A percentile compares a stretch with the other conserved stretches of the same genome.
phyloP scores from a whole-genome alignment of 2,329 filamentous ascomycete genomes.

The Tolypocladium nubicola region DNA sequence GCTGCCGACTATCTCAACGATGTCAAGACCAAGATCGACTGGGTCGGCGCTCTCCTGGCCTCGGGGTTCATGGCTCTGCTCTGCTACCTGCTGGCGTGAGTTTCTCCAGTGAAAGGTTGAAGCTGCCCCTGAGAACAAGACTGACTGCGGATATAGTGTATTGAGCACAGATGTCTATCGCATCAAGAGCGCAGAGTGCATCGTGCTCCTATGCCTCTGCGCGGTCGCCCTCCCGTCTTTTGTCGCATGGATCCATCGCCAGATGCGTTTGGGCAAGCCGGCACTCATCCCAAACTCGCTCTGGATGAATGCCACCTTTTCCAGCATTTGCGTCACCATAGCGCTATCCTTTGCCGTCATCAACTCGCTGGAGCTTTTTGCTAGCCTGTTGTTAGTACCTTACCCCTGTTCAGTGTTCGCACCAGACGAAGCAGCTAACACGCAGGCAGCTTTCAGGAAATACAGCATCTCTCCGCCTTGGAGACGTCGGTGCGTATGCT shows the following conservation, averaged over 20 bases:
- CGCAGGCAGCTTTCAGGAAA: conserved; percentile 34
- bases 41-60: conserved; percentile 38
- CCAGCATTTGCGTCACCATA: conserved; percentile 40
- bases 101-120: conserved; percentile 1
- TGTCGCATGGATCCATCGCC: conserved; percentile 40
- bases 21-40: conserved; percentile 35
- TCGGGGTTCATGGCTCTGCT: conserved; percentile 35
- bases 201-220: conserved; percentile 33
- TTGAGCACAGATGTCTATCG: conserved; percentile 26
- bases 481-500: conserved; percentile 34
- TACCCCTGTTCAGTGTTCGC: neutral
- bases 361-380: conserved; percentile 35
- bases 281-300: conserved; percentile 52
- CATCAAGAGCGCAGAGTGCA: conserved; percentile 31
- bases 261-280: conserved; percentile 31
- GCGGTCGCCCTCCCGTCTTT: conserved; percentile 35
- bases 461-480: conserved; percentile 32
- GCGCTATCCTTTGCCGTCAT: conserved; percentile 33
- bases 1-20: conserved; percentile 11
- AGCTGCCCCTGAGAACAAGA: neutral
- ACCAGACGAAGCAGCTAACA: neutral
- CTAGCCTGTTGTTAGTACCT: conserved; percentile 34
- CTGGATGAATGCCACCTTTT: conserved; percentile 48
- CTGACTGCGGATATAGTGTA: conserved; percentile 7
- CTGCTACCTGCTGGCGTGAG: conserved; percentile 43